Conservation (phyloP, 2,329 filamentous ascomycete species). For the Furcasterigmium sp. region DNA sequence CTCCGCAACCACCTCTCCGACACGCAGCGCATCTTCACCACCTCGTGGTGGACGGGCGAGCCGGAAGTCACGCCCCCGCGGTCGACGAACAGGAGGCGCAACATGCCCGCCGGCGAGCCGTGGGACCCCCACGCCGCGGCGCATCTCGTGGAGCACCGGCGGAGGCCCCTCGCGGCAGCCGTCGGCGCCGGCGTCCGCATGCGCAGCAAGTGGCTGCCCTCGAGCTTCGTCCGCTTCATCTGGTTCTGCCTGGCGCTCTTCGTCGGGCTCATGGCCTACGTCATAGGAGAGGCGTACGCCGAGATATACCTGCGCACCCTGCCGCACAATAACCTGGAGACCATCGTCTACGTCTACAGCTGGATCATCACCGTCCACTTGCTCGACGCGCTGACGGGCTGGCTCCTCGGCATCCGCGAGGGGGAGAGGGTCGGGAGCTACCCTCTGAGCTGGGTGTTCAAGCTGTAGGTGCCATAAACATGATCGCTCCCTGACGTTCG, state of each 20-base stretch:
- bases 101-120: constrained; percentile 23
- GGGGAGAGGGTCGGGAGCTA: constrained; percentile 65
- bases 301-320: constrained; percentile 64
- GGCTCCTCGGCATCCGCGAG: constrained; percentile 61
- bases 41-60: constrained; percentile 61
- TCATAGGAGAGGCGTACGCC: constrained; percentile 64
- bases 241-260: constrained; percentile 64
- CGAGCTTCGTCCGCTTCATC: constrained; percentile 62
- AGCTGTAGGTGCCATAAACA: constrained; percentile 45
- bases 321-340: constrained; percentile 61
- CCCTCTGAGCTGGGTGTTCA: constrained; percentile 66
- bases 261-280: constrained; percentile 59
- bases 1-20: constrained; percentile 58
- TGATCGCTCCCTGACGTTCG: background rate
- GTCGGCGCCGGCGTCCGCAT: constrained; percentile 27
- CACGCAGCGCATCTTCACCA: constrained; percentile 62
- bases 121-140: constrained; percentile 29
- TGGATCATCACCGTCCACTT: constrained; percentile 64
- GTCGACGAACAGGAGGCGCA: constrained; percentile 31
- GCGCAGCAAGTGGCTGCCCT: constrained; percentile 53
- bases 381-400: constrained; percentile 59
- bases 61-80: constrained; percentile 39
- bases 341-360: constrained; percentile 64
- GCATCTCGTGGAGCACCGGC: constrained; percentile 11
- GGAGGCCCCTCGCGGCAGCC: constrained; percentile 3